phyloP scores from a whole-genome alignment of 202 grass and related monocot genomes.

The Panicum virgatum region DNA sequence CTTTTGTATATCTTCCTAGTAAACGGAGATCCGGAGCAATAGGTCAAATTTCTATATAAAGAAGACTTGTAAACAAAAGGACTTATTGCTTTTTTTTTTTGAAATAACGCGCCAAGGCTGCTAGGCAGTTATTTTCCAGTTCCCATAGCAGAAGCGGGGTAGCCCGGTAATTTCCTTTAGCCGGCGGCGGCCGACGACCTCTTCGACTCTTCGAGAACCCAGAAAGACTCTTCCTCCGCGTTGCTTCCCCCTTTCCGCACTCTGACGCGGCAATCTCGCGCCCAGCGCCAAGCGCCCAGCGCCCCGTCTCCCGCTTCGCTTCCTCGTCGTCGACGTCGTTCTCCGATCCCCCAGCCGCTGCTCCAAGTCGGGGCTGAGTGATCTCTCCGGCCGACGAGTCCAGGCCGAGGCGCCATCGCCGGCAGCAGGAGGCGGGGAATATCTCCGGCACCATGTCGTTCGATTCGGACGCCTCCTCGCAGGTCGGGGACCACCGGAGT shows the following conservation, averaged over 20 bases:
- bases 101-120: no score
- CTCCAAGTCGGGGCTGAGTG: conserved; percentile 35
- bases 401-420: conserved; percentile 15
- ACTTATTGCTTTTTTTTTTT: no score
- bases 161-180: conserved; percentile 28
- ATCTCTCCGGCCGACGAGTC: conserved; percentile 19
- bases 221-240: not conserved
- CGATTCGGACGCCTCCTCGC: conserved; percentile 72
- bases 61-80: no score
- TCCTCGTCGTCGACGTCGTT: not conserved
- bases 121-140: not conserved
- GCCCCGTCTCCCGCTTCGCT: not conserved
- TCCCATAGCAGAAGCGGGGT: not conserved
- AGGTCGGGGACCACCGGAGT: conserved; percentile 55
- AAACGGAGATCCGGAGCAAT: no score
- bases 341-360: conserved; percentile 5
- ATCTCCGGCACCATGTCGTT: conserved; percentile 64
- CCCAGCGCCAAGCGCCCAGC: no score
- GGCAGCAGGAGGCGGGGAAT: conserved; percentile 7
- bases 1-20: no score
- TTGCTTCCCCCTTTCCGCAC: conserved; percentile 3
- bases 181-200: conserved; percentile 38
- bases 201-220: conserved; percentile 22
- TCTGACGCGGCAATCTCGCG: conserved; percentile 29
- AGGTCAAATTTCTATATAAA: no score